A percentile compares a stretch with the other conserved stretches of the same genome.
Evolutionary conservation across 305 asterid species (phyloP).

Genomic region (Fraxinus xanthoxyloides): DNA sequence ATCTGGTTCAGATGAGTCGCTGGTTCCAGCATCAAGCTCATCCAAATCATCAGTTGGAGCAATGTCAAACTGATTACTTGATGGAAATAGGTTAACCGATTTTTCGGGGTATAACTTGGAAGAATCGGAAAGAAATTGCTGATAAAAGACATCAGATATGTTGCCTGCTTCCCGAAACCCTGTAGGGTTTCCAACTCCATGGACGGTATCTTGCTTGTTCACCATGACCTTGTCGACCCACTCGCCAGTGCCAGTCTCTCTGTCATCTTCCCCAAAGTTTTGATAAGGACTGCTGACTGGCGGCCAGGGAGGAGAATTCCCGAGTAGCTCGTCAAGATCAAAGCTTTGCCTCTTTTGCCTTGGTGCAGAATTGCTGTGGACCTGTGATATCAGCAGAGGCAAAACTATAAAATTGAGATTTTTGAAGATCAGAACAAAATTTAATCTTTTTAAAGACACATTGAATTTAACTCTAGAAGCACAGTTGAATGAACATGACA

Average conservation of each 20-base stretch:
- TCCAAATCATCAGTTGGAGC: slow-evolving; percentile 50
- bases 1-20: slow-evolving; percentile 75
- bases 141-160: slow-evolving; percentile 37
- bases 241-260: slow-evolving; percentile 65
- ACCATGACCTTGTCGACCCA: slow-evolving; percentile 99
- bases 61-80: slow-evolving; percentile 33
- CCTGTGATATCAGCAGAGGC: slow-evolving; percentile 36
- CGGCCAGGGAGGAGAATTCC: slow-evolving; percentile 81
- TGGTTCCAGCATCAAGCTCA: slow-evolving; percentile 61
- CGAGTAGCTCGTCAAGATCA: slow-evolving; percentile 78
- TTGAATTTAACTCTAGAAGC: not conserved
- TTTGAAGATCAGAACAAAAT: not conserved
- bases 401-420: slow-evolving; percentile 3
- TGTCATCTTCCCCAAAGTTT: slow-evolving; percentile 52
- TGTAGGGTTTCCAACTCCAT: slow-evolving; percentile 37
- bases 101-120: slow-evolving; percentile 42
- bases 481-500: not conserved
- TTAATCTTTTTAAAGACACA: not conserved
- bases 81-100: slow-evolving; percentile 29
- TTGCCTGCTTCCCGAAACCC: slow-evolving; percentile 37
- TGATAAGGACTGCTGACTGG: slow-evolving; percentile 58
- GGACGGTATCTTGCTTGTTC: slow-evolving; percentile 63
- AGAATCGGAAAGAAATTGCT: slow-evolving; percentile 43
- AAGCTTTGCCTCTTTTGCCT: slow-evolving; percentile 58
- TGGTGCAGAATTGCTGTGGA: slow-evolving; percentile 39